Percentiles rank a stretch among this genome's conserved stretches.
These are phyloP conservation scores for Phytopythium vexans DNA, from an alignment of 352 stramenopile genomes.

Conservation along the genomic window DNA sequence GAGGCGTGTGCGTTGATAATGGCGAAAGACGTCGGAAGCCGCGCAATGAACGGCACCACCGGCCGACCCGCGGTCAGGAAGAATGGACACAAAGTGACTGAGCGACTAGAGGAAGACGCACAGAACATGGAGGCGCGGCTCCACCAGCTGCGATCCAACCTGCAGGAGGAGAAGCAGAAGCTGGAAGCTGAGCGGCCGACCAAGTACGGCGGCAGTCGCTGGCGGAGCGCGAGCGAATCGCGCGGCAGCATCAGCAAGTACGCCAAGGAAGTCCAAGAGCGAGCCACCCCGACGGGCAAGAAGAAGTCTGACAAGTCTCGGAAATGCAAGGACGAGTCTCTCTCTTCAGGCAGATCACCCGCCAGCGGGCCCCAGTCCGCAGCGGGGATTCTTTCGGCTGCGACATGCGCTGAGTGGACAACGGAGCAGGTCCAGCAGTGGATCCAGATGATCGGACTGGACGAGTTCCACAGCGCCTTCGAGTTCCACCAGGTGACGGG, in stretches of 20 bases:
- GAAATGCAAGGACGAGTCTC: neutral
- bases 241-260: constrained; percentile 74
- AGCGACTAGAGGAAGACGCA: constrained; percentile 71
- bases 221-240: constrained; percentile 71
- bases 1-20: too few species aligned
- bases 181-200: constrained; percentile 44
- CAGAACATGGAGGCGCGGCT: constrained; percentile 69
- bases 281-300: constrained; percentile 12
- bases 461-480: constrained; percentile 65
- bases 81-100: constrained; percentile 25
- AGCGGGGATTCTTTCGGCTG: constrained; percentile 28
- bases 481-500: constrained; percentile 82
- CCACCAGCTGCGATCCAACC: constrained; percentile 44
- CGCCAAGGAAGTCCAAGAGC: constrained; percentile 54
- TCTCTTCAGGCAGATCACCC: neutral
- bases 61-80: too few species aligned
- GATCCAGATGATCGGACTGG: constrained; percentile 47
- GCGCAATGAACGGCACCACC: too few species aligned
- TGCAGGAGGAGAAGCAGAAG: constrained; percentile 67
- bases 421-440: constrained; percentile 60
- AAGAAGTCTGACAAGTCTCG: constrained; percentile 18
- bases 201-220: constrained; percentile 68
- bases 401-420: constrained; percentile 48
- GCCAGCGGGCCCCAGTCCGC: neutral
- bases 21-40: too few species aligned